Percentiles rank a stretch among this genome's conserved stretches.
phyloP scores from a whole-genome alignment of 495 filamentous ascomycete genomes.

The Thermothielavioides terrestris region DNA sequence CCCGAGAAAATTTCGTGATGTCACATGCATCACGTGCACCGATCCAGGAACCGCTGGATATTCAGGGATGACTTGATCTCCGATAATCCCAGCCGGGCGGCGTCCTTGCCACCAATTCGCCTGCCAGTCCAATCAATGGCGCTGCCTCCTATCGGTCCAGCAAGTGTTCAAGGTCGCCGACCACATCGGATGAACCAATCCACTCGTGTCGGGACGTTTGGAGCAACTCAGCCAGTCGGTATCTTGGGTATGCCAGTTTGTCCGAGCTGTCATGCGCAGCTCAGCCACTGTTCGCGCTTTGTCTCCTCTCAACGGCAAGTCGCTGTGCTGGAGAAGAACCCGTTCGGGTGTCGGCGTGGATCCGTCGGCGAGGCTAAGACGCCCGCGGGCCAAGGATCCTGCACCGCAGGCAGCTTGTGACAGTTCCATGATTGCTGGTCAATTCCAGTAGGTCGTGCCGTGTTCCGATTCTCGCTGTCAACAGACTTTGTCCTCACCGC shows the following conservation, averaged over 20 bases:
- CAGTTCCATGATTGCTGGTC: not conserved
- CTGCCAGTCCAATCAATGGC: not conserved
- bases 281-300: not conserved
- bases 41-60: not conserved
- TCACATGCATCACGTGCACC: not conserved
- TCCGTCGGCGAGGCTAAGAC: constrained; percentile 2
- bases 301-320: too few relatives aligned
- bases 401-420: not conserved
- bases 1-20: constrained; percentile 11
- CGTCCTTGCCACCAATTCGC: not conserved
- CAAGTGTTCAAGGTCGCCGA: too few relatives aligned
- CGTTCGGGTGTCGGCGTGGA: constrained; percentile 20
- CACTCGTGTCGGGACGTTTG: too few relatives aligned
- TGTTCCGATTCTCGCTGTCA: not conserved
- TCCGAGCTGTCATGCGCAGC: not conserved
- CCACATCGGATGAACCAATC: too few relatives aligned
- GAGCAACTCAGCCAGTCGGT: too few relatives aligned
- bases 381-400: not conserved
- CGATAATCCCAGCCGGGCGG: not conserved
- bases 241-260: not conserved
- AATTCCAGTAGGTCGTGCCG: not conserved
- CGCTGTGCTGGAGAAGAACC: not conserved
- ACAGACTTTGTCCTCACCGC: not conserved
- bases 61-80: not conserved
- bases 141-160: too few relatives aligned